These are phyloP conservation scores for Botrytis tulipae DNA, from an alignment of 2,329 filamentous ascomycete species.

Conservation along the genomic window DNA sequence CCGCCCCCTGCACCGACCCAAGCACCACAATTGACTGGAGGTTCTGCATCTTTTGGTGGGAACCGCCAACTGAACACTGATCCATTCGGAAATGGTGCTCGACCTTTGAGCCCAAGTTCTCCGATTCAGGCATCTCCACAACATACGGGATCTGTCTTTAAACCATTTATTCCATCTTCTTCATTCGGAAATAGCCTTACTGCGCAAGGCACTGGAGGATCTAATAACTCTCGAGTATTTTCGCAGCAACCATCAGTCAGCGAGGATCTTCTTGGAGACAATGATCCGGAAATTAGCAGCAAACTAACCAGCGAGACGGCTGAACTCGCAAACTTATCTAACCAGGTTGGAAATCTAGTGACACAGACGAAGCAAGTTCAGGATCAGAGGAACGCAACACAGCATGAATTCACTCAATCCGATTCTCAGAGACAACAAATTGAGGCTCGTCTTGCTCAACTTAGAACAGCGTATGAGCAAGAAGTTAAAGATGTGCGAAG, in stretches of 20 bases:
- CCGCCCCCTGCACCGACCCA: constrained; percentile 49
- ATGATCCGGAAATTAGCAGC: constrained; percentile 83
- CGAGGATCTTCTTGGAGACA: constrained; percentile 88
- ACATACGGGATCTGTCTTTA: constrained; percentile 55
- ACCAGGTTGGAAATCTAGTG: constrained; percentile 86
- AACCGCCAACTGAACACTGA: constrained; percentile 41
- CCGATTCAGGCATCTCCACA: constrained; percentile 32
- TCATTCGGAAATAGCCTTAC: constrained; percentile 84
- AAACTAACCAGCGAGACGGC: constrained; percentile 86
- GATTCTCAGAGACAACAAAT: constrained; percentile 90
- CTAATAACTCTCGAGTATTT: constrained; percentile 45
- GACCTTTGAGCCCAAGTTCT: constrained; percentile 34
- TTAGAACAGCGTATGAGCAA: constrained; percentile 86
- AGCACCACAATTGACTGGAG: constrained; percentile 69
- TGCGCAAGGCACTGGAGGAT: constrained; percentile 67
- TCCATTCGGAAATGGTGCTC: constrained; percentile 43
- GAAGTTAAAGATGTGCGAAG: constrained; percentile 84
- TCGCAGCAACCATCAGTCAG: constrained; percentile 50
- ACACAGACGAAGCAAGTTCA: constrained; percentile 95
- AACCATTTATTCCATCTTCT: constrained; percentile 88
- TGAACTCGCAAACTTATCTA: constrained; percentile 92
- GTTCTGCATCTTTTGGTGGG: constrained; percentile 58
- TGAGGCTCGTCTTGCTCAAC: constrained; percentile 81
- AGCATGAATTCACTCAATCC: constrained; percentile 78
- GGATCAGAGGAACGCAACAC: constrained; percentile 72